Evolutionary conservation across 148 eudicot species (phyloP).

Genomic region (Nyssa sinensis): DNA sequence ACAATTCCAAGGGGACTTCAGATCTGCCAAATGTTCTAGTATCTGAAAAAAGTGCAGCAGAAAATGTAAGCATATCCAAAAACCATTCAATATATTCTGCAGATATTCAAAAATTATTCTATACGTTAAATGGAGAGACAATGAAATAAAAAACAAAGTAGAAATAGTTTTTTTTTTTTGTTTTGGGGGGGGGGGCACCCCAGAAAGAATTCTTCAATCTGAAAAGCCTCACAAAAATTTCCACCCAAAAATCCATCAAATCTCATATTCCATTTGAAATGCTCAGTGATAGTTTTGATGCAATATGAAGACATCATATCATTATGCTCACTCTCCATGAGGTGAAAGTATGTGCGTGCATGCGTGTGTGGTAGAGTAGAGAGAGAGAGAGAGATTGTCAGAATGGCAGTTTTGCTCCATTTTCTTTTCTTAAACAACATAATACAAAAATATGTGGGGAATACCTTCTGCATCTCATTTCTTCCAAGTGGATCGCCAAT

Average conservation of each 20-base stretch:
- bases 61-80: neutral
- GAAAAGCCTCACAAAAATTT: too few relatives aligned
- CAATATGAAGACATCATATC: too few relatives aligned
- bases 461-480: slow-evolving; percentile 93
- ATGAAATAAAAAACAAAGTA: neutral
- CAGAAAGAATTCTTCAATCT: too few relatives aligned
- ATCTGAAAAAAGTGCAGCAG: slow-evolving; percentile 42
- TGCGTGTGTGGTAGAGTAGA: too few relatives aligned
- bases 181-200: neutral
- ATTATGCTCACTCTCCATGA: too few relatives aligned
- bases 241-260: too few relatives aligned
- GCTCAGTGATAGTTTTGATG: too few relatives aligned
- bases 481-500: slow-evolving; percentile 92
- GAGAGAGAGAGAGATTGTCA: too few relatives aligned
- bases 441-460: neutral
- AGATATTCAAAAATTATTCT: neutral
- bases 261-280: too few relatives aligned
- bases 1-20: slow-evolving; percentile 98
- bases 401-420: neutral
- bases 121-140: neutral
- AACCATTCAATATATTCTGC: neutral
- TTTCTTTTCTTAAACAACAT: neutral
- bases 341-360: too few relatives aligned
- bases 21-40: slow-evolving; percentile 69
- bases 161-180: too few relatives aligned